Evolutionary conservation across 495 filamentous ascomycete species (phyloP), one percentile per base, ranked within the genome.

Genomic region (Bombardia bombarda): DNA sequence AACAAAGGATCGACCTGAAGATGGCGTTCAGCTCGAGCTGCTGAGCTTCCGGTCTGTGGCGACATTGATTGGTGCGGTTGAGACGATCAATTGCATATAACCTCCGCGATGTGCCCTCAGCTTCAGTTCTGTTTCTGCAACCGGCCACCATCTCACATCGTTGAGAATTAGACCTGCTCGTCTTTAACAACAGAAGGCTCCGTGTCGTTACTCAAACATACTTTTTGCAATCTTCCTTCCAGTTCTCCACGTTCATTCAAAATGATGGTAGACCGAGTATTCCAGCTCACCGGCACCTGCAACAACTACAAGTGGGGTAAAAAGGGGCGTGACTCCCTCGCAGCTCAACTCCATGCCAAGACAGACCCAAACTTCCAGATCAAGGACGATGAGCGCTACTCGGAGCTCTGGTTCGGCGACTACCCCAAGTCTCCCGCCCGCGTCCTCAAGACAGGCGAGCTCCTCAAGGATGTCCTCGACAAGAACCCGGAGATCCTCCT

Each of bases 381-480:
- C 45, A 76, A 90, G 38, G 68, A 84, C 25, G 74, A 83, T 44
- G 82, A 84, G 60, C 74, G 72, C 18, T 73, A 73, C 45, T 67
- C 68, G 4, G 61, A 82, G 67, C 83, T 87, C 71, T 89, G 85
- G 86, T 80, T 90, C 67, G 84, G 85, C 3, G 86, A 86, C 30
- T 87, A 90, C 46, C 85, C 85, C 0, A 76, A 74, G 16, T 78
- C 79, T 28, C 84, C 83, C 0, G 81, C 82, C 2, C 74, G 73
- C 35, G 65, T 83, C 9, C 56, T 85, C 2, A 59, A 67, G 2
- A 82, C 74, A 0, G 81, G 78, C 7, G 76, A 86, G 43, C 69
- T 73, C 3, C 70, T 93, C 3, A 69, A 77, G 32, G 75, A 83
- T 7, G 72, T 85, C 18, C 64, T 90, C 19, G 70, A 83, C 40